phyloP scores from a whole-genome alignment of 371 early-diverging fungal species.

The Capillidium heterosporum region DNA sequence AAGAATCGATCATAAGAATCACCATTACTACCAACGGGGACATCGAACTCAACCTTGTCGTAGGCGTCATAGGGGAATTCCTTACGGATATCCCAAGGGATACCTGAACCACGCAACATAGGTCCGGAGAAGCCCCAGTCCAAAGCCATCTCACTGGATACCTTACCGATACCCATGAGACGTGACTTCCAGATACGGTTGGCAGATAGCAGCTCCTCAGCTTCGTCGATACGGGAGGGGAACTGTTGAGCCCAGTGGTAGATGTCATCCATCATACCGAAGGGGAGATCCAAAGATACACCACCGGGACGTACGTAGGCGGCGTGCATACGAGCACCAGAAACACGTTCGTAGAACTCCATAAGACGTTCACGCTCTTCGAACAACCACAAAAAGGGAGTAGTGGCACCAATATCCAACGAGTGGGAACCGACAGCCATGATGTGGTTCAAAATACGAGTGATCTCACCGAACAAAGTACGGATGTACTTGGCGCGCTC shows the following conservation, averaged over 20 bases:
- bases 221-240: constrained; percentile 77
- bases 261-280: constrained; percentile 87
- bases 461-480: constrained; percentile 92
- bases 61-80: constrained; percentile 88
- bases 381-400: constrained; percentile 96
- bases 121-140: constrained; percentile 89
- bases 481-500: constrained; percentile 90
- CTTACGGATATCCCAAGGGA: constrained; percentile 92
- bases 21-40: constrained; percentile 87
- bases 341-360: constrained; percentile 97
- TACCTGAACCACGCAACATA: constrained; percentile 85
- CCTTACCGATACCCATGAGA: constrained; percentile 69
- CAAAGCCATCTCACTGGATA: constrained; percentile 70
- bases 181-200: constrained; percentile 93
- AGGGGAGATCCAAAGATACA: constrained; percentile 81
- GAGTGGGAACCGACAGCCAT: constrained; percentile 94
- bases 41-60: constrained; percentile 85
- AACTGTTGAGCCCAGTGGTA: constrained; percentile 82
- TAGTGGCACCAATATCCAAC: constrained; percentile 92
- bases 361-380: constrained; percentile 96
- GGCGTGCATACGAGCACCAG: constrained; percentile 95
- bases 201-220: constrained; percentile 78
- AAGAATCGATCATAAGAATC: constrained; percentile 93
- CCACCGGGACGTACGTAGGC: constrained; percentile 96
- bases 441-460: constrained; percentile 92